Conservation (phyloP, 306 rosid species). For the Acacia acuminata region DNA sequence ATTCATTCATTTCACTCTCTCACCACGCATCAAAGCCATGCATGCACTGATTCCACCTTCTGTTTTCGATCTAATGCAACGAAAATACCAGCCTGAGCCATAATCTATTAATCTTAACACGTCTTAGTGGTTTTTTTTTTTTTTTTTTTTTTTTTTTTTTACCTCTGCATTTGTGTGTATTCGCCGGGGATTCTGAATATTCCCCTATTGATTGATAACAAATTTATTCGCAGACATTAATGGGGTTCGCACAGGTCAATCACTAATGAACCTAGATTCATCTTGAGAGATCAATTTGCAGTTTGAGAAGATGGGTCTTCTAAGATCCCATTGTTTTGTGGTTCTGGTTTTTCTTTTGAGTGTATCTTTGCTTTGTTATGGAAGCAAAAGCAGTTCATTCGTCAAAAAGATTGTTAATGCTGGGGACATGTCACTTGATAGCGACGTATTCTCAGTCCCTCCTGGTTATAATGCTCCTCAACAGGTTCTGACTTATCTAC, state of each 20-base stretch:
- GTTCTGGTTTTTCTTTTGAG: conserved; percentile 35
- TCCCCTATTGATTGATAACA: not conserved
- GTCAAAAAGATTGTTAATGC: conserved; percentile 42
- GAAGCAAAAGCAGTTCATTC: conserved; percentile 53
- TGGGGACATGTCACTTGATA: conserved; percentile 57
- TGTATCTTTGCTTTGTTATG: conserved; percentile 42
- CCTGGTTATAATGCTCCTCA: conserved; percentile 78
- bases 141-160: not conserved
- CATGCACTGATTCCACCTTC: not conserved
- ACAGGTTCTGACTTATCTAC: conserved; percentile 44
- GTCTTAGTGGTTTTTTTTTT: not conserved
- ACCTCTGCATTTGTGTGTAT: not conserved
- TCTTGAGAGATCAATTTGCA: not conserved
- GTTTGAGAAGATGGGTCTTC: conserved; percentile 37
- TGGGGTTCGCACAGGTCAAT: not conserved
- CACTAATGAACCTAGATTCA: not conserved
- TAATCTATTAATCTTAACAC: not conserved
- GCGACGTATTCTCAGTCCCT: conserved; percentile 66
- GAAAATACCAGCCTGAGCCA: not conserved
- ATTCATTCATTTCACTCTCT: not conserved
- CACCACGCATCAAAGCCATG: not conserved
- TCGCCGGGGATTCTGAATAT: not conserved
- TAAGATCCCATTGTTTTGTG: conserved; percentile 29
- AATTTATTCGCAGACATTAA: not conserved
- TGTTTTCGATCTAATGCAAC: not conserved